Evolutionary conservation across 305 asterid genomes (phyloP).

Genomic region (Fraxinus latifolia): DNA sequence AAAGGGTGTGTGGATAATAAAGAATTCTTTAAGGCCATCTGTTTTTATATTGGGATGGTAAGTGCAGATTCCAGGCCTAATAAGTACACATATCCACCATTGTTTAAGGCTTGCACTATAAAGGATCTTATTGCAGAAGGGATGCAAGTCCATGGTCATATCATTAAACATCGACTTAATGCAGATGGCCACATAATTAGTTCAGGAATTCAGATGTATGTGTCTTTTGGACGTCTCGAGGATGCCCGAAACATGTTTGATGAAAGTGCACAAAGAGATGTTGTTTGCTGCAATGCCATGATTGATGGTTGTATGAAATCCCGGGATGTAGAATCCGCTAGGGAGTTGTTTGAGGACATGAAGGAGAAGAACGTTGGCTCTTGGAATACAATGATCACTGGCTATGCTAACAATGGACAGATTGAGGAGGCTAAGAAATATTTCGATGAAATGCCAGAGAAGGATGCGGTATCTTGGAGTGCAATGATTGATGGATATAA

Average conservation of each 20-base stretch:
- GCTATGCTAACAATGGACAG: conserved; percentile 34
- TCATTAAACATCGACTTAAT: conserved; percentile 31
- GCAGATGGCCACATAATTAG: conserved; percentile 36
- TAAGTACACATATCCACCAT: conserved; percentile 39
- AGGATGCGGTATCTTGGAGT: conserved; percentile 49
- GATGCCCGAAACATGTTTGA: conserved; percentile 36
- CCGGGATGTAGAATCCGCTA: conserved; percentile 28
- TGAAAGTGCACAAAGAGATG: conserved; percentile 27
- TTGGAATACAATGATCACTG: conserved; percentile 48
- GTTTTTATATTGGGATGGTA: conserved; percentile 29
- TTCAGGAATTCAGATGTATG: conserved; percentile 49
- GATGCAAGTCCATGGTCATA: conserved; percentile 34
- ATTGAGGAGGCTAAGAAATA: conserved; percentile 31
- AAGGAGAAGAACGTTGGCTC: conserved; percentile 31
- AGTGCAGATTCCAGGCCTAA: conserved; percentile 33
- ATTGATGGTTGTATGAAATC: conserved; percentile 43
- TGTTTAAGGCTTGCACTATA: conserved; percentile 40
- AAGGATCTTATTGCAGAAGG: conserved; percentile 34
- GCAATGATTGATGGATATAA: conserved; percentile 45
- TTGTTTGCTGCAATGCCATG: conserved; percentile 50
- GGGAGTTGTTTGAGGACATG: conserved; percentile 33
- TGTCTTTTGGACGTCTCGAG: conserved; percentile 27
- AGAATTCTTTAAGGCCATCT: conserved; percentile 24
- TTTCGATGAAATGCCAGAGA: conserved; percentile 33
- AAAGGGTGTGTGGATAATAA: conserved; percentile 38